phyloP scores from a whole-genome alignment of 148 eudicot species.

The Chenopodium berlandieri region DNA sequence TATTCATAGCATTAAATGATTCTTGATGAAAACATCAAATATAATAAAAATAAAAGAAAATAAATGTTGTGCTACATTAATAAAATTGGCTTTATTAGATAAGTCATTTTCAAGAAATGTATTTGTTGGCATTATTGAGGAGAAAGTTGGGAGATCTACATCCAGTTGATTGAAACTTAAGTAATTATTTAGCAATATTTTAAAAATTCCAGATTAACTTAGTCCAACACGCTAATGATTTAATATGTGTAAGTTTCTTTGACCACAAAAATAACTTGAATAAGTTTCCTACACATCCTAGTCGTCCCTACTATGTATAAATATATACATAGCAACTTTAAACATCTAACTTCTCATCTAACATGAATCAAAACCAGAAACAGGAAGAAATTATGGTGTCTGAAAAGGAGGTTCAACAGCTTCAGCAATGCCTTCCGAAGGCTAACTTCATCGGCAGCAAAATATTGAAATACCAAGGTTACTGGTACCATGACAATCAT shows the following conservation, averaged over 20 bases:
- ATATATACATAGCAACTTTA: background rate
- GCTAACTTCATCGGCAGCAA: conserved; percentile 11
- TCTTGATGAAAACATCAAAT: too few species aligned
- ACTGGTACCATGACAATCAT: conserved; percentile 15
- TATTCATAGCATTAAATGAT: background rate
- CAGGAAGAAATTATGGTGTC: background rate
- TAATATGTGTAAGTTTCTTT: background rate
- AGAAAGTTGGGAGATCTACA: background rate
- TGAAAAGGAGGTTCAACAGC: conserved; percentile 7
- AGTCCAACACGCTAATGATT: background rate
- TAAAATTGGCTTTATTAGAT: background rate
- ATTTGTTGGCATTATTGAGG: background rate
- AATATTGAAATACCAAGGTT: conserved; percentile 3
- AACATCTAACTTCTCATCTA: background rate
- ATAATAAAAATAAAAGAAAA: too few species aligned
- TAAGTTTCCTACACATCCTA: background rate
- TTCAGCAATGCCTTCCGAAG: conserved; percentile 5
- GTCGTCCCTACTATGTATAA: background rate
- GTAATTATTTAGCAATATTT: background rate
- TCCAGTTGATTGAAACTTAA: background rate
- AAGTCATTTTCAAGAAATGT: background rate
- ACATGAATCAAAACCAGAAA: conserved; percentile 15
- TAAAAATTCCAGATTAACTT: background rate
- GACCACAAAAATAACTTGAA: background rate
- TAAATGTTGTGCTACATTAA: background rate